Evolutionary conservation across 2,329 filamentous ascomycete genomes (phyloP), one percentile per base, ranked within the genome.

Genomic region (Aspergillus caelatus): DNA sequence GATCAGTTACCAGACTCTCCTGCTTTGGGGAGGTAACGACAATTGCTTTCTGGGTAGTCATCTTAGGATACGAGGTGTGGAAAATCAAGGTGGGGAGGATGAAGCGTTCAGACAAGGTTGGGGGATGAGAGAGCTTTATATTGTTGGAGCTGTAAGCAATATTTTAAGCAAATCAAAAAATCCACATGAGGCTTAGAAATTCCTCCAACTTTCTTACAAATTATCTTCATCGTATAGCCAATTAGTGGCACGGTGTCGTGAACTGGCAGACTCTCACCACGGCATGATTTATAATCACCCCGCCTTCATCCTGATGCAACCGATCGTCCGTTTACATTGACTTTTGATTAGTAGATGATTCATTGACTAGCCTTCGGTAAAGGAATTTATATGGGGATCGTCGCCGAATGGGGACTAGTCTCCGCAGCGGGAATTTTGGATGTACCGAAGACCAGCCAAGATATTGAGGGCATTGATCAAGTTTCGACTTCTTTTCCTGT

Each of bases 21-120:
- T 69, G 68, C 46, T 72, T 68, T 9, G 67, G 67, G 58, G 68
- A 61, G 61, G 77, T 72, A 26, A 80, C 67, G 9, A 72, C 62
- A 60, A 81, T 71, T 12, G 80, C 78, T 62, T 80, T 79, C 65
- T 63, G 53, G 39, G 36, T 60, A 16, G 62, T 11, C 61, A 60
- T 63, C 9, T 16, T 59, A 26, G 36, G 26, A 26, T 1, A 2
- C 8, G 16, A 28, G 14, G 10, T 50, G 46, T 14, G 26, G 46
- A 11, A 11, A 19, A 1, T 0, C n/a, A 11, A n/a, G 16, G 26
- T n/a, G 26, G 12, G 26, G 12, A 2, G 19, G 16, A 19, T 9
- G 4, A 9, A 6, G 9, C 14, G 23, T 3, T 21, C 21, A 8
- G 19, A 10, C 23, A 4, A 11, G 11, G 43, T 26, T 19, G 16